Evolutionary conservation across 2,329 filamentous ascomycete genomes (phyloP).

Genomic region (Penicillium griseofulvum): DNA sequence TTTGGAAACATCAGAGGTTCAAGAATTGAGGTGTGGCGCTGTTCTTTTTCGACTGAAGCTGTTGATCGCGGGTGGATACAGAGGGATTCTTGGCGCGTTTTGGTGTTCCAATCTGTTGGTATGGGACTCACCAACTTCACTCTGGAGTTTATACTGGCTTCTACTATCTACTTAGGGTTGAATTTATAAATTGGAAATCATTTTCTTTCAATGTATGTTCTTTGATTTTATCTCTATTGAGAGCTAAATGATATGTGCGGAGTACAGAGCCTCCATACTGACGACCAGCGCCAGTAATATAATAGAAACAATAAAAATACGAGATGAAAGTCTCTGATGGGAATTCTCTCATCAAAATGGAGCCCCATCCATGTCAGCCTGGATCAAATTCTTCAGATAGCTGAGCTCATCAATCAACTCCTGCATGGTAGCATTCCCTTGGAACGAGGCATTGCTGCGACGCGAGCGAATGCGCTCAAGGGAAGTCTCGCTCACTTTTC

Average conservation of each 20-base stretch:
- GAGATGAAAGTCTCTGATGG: background rate
- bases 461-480: conserved; percentile 12
- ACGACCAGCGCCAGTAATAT: conserved; percentile 18
- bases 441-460: conserved; percentile 20
- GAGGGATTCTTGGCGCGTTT: conserved; percentile 23
- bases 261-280: background rate
- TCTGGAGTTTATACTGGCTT: background rate
- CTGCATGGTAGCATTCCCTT: conserved; percentile 43
- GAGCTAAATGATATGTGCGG: conserved; percentile 5
- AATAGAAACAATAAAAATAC: background rate
- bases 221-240: background rate
- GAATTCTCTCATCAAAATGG: conserved; percentile 13
- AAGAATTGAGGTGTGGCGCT: background rate
- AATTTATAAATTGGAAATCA: background rate
- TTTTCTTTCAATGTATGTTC: background rate
- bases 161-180: background rate
- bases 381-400: conserved; percentile 51
- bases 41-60: conserved; percentile 12
- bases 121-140: background rate
- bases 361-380: conserved; percentile 29
- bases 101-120: background rate
- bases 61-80: conserved; percentile 21
- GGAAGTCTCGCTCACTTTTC: conserved; percentile 6
- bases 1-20: background rate
- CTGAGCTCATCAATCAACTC: conserved; percentile 53